Evolutionary conservation across 139 green algal genomes (phyloP), one percentile per base, ranked within the genome.

Genomic region (Coelastrella sp.): DNA sequence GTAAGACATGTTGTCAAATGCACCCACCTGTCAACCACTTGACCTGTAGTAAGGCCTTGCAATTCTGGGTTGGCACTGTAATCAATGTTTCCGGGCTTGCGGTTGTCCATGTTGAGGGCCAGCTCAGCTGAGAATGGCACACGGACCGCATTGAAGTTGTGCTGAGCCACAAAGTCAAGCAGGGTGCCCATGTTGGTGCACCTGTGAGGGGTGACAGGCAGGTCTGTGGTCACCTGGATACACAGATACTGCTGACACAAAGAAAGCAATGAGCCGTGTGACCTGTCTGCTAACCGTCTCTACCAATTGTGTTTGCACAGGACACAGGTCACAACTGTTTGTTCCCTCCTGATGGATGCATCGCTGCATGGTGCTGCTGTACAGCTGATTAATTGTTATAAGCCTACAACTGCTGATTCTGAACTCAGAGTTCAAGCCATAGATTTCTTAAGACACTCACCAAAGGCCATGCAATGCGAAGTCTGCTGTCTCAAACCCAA

Each of bases 391-490:
- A 9, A 57, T 57, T 9, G 45, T 23, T 57, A 23, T 23, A 57
- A 9, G 45, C 45, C 45, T 57, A 23, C 45, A 9, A 9, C 11
- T 57, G 11, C 45, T 23, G 1, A 23, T 23, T 64, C 6, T 64
- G 53, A 21, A n/a, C 53, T 79, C 4, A 23, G 23, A 57, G 5
- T 40, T 35, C 51, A 79, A 79, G 30, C 64, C 5, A 2, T 67
- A 27, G 66, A 17, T 25, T 30, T 25, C 30, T 27, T 67, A 4
- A 25, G 43, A 5, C 43, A n/a, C 60, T 30, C n/a, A 64, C 86
- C 86, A 89, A 9, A 89, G 83, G 3, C 87, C 87, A 43, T 90
- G 83, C 43, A 88, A 40, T 4, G 64, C 57, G 68, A 81, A 86
- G 59, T 81, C 73, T 25, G 48, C 60, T 17, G 87, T 88, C 62